Evolutionary conservation across 2,329 filamentous ascomycete species (phyloP), one percentile per base, ranked within the genome.

Genomic region (Fusarium fracticaudum): DNA sequence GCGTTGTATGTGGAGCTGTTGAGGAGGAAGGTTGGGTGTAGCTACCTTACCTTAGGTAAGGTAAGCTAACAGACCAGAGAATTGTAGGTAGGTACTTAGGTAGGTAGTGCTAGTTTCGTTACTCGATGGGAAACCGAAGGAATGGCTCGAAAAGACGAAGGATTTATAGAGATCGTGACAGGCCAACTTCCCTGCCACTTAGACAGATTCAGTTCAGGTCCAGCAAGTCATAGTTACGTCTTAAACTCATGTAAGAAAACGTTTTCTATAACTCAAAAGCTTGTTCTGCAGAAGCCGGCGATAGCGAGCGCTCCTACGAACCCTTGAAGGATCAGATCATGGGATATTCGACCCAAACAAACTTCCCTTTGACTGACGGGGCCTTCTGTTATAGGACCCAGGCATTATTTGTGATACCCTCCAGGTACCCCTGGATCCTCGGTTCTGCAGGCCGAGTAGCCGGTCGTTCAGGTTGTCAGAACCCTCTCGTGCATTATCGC

Each of bases 1-100:
- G 70, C 71, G 66, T 71, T 37, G 54, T 60, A 38, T 60, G 71
- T 73, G 70, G 71, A 73, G 61, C 66, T 60, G 35, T 29, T 58
- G n/a, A 18, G 54, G 26, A 55, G 45, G 37, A 57, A 53, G 18
- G 41, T 38, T 59, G 44, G 22, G 33, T 31, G 22, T 26, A 37
- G 33, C 33, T 35, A 35, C 33, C 14, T 15, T 35, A 15, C 29
- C 29, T 29, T 29, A 33, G 31, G 31, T 33, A 48, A 37, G 37
- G 18, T 11, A n/a, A 37, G 37, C 20, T 12, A 22, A 26, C 7
- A 12, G 55, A 37, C 31, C 37, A 14, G 41, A 45, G 29, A 59
- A 60, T 44, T 48, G 29, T n/a, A 35, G 33, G 33, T 35, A 17
- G 33, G 33, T 35, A 45, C 45, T 38, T 20, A 15, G 13, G 33